Evolutionary conservation across 352 stramenopile species (phyloP), one percentile per base, ranked within the genome.

Genomic region (Phytophthora agathidicida): DNA sequence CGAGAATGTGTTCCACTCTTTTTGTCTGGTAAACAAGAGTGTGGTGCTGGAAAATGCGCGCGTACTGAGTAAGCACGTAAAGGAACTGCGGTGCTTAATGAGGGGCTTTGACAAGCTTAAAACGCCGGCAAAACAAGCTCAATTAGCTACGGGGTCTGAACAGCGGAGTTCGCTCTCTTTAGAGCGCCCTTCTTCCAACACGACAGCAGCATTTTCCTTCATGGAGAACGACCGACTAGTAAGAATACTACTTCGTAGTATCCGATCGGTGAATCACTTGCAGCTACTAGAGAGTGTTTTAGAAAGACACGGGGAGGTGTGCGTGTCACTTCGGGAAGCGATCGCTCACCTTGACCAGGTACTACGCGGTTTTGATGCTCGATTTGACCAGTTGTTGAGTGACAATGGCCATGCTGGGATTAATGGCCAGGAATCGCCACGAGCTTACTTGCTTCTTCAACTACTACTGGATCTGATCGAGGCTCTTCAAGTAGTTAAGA

Each of bases 181-280:
- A 3, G 56, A 47, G 8, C 31, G 38, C 8, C 26, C 53, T 54
- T 31, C 43, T 35, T 27, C 48, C 3, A 36, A 14, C 2, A n/a
- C 41, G 14, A 17, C 37, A 13, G 5, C 55, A 22, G 56, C 14
- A 1, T 91, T 81, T 48, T 79, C 59, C 2, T 83, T 94, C 14
- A 72, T 83, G 54, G 84, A 95, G 46, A 93, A 92, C 8, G 79
- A 92, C 47, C 80, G 82, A 13, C 65, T 95, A 22, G 75, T 86
- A 14, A 80, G 73, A 35, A 89, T 92, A 50, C 69, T 95, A 17
- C 51, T 85, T 24, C 80, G 82, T 32, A 95, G 78, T 53, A 79
- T 93, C 41, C 74, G 77, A 33, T 80, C 75, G 1, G 70, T 75
- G n/a, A 63, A 79, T 33, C 76, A 77, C 19, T 45, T 92, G 4